These are phyloP conservation scores for Yamadazyma songkhlaensis DNA, from an alignment of 1,139 yeast genomes.

Conservation along the genomic window DNA sequence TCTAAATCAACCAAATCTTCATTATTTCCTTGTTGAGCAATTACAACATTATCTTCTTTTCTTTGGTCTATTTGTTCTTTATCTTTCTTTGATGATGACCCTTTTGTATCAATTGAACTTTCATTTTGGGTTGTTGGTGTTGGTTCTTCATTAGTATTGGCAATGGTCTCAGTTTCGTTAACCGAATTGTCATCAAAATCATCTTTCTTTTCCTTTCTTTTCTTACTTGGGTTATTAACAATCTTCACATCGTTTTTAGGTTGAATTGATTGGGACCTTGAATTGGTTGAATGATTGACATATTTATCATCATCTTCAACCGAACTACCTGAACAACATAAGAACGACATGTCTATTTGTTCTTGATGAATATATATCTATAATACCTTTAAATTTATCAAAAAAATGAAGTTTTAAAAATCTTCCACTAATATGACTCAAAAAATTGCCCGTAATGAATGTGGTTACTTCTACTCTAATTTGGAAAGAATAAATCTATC, in stretches of 20 bases:
- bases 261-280: slow-evolving; percentile 5
- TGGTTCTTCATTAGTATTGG: slow-evolving; percentile 37
- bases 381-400: too few species aligned
- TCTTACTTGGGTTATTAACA: slow-evolving; percentile 8
- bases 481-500: too few species aligned
- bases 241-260: neutral
- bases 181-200: slow-evolving; percentile 40
- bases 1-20: slow-evolving; percentile 17
- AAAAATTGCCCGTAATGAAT: too few species aligned
- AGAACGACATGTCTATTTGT: slow-evolving; percentile 4
- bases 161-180: slow-evolving; percentile 45
- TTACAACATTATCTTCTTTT: slow-evolving; percentile 15
- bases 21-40: slow-evolving; percentile 20
- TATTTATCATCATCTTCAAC: slow-evolving; percentile 33
- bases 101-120: slow-evolving; percentile 6
- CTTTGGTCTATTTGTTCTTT: slow-evolving; percentile 5
- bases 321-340: slow-evolving; percentile 39
- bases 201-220: slow-evolving; percentile 26
- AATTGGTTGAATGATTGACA: slow-evolving; percentile 6
- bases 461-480: too few species aligned
- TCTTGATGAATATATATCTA: too few species aligned
- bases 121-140: slow-evolving; percentile 11
- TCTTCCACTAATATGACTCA: too few species aligned
- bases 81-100: slow-evolving; percentile 7
- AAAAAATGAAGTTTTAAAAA: too few species aligned